Evolutionary conservation across 805 yeast species (phyloP), one percentile per base, ranked within the genome.

Genomic region (Sugiyamaella lignohabitans): DNA sequence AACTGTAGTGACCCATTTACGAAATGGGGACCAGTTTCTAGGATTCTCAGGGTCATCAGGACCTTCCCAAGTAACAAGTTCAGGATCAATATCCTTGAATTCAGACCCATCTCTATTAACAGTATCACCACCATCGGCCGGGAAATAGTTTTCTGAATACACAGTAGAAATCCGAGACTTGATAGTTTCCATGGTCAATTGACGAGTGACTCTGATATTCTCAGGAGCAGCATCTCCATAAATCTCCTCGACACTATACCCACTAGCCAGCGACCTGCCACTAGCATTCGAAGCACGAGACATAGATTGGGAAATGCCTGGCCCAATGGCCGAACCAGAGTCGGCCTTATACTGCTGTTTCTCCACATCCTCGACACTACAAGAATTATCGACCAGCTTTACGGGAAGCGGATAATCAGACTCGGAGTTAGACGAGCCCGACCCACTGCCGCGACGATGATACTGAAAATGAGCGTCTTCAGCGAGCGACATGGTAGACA

Each of bases 41-140:
- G 88, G 87, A 58, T 77, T 73, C 11, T 63, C 65, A 0, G 80
- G 79, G 56, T 82, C 88, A 44, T 75, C 72, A 16, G 70, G 72
- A 2, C 80, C 79, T 27, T 79, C 78, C 86, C 86, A 82, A 1
- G 84, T 74, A 8, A 82, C 79, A 41, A 82, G 64, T 55, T 82
- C 85, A 0, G 85, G 86, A 55, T 82, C 86, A 6, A 78, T 62
- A 3, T 61, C 59, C 27, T 66, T 65, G 58, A 74, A 79, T 55
- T 80, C 84, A 5, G 66, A 67, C 22, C 85, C 85, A 46, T 70
- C 74, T 67, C 55, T 42, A 36, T 45, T 48, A 18, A 54, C 55
- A 10, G 49, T 54, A 24, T 59, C 63, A 10, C 54, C 51, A 20
- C 58, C 66, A 18, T 53, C 59, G 6, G 42, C 29, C 24, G 45